These are phyloP conservation scores for Fusarium piperis DNA, from an alignment of 2,329 filamentous ascomycete genomes.

Conservation along the genomic window DNA sequence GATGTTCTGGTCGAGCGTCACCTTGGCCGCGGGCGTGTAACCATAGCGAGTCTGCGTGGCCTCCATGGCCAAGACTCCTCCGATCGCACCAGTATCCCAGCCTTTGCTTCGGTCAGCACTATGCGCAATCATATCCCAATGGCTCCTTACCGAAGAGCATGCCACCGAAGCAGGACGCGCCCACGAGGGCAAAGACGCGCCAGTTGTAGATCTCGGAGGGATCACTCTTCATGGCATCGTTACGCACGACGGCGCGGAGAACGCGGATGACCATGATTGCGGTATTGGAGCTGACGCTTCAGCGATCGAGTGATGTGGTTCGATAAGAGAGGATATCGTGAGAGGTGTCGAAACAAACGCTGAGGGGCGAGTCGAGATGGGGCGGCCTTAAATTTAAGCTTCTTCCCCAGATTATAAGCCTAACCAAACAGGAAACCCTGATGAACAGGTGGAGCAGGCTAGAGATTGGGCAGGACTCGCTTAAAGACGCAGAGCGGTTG, in stretches of 20 bases:
- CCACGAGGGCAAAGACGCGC: slow-evolving; percentile 72
- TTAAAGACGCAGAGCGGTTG: slow-evolving; percentile 17
- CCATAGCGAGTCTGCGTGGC: slow-evolving; percentile 61
- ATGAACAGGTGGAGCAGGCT: slow-evolving; percentile 12
- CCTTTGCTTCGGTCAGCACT: slow-evolving; percentile 19
- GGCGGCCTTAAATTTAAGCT: slow-evolving; percentile 32
- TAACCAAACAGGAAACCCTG: neutral
- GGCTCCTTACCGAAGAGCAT: slow-evolving; percentile 52
- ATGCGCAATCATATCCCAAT: neutral
- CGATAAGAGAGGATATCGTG: neutral
- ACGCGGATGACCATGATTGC: slow-evolving; percentile 54
- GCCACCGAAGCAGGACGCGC: slow-evolving; percentile 74
- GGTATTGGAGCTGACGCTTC: slow-evolving; percentile 1
- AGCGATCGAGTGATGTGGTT: neutral
- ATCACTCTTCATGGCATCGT: slow-evolving; percentile 76
- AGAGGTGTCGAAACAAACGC: neutral
- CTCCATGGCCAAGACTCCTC: slow-evolving; percentile 70
- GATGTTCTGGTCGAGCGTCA: slow-evolving; percentile 71
- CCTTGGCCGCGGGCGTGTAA: slow-evolving; percentile 48
- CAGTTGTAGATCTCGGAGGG: slow-evolving; percentile 76
- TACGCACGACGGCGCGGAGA: slow-evolving; percentile 68
- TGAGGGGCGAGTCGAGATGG: neutral
- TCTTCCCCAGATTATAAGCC: slow-evolving; percentile 22
- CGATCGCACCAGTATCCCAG: slow-evolving; percentile 71
- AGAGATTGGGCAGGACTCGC: neutral